Evolutionary conservation across 164 flowering plant genomes (phyloP), one percentile per base, ranked within the genome.

Genomic region (Brasenia schreberi): DNA sequence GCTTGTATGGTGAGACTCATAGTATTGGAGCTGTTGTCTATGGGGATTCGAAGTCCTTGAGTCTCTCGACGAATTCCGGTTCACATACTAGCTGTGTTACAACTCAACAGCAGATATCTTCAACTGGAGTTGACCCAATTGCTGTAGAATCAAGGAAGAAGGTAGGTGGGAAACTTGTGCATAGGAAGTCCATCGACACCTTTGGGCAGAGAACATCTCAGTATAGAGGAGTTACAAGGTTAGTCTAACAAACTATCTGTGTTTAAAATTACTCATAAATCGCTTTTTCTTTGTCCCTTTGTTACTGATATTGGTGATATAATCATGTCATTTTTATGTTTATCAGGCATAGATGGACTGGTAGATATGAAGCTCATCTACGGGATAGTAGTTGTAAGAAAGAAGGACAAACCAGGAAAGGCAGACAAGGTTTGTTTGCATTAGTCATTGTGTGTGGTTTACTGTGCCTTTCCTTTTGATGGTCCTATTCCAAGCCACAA

Each of bases 11-110:
- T 19, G 79, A 69, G 17, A 49, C 72, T 68, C 79, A 70, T 7
- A 64, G 80, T 19, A 67, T 62, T 64, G 73, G 75, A 65, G 66
- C 76, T 60, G 71, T 81, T 69, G 80, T 78, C 52, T 81, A 77
- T 75, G 85, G 87, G n/a, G 89, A 87, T 71, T 79, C 87, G 12
- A 86, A 85, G 81, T 82, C 92, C 42, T 68, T 89, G 42, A 87
- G 84, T 75, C 73, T 89, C 81, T 85, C 92, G 10, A 87, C 87
- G 90, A 89, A 93, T 70, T 90, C 92, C 62, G 89, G 91, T 56
- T 89, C 96, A 5, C 90, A 84, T 70, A 83, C 90, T 4, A 86
- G 91, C 72, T 80, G 85, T 65, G 78, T 83, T 4, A 77, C 89
- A 11, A 82, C 82, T 61, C 73, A 83, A 59, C 69, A 70, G 65